These are phyloP conservation scores for Quillaja saponaria DNA, from an alignment of 306 rosid genomes.

Conservation along the genomic window DNA sequence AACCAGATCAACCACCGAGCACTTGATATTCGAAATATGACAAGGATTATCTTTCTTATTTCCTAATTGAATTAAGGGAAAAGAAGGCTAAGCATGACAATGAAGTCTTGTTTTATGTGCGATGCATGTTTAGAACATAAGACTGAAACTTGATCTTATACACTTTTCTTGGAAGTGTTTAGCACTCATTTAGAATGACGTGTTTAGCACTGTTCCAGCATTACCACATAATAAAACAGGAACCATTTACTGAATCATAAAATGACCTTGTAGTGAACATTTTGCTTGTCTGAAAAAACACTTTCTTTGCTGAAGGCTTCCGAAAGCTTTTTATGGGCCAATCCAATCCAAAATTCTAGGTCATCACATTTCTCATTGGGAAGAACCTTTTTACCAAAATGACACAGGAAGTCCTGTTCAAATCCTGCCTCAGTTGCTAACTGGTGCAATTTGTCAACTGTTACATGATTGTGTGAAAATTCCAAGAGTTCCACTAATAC, in stretches of 20 bases:
- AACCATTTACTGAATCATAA: constrained; percentile 28
- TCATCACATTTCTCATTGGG: constrained; percentile 60
- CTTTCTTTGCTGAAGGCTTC: constrained; percentile 47
- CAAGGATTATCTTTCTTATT: constrained; percentile 3
- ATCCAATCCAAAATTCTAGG: constrained; percentile 68
- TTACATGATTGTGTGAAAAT: constrained; percentile 50
- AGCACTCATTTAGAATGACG: neutral
- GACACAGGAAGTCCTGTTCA: constrained; percentile 51
- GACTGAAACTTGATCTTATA: constrained; percentile 8
- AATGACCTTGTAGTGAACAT: constrained; percentile 50
- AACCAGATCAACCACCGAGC: neutral
- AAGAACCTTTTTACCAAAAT: constrained; percentile 62
- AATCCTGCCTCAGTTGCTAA: constrained; percentile 70
- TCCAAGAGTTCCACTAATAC: constrained; percentile 62
- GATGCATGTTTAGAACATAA: neutral
- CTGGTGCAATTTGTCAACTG: constrained; percentile 59
- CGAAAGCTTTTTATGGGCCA: constrained; percentile 62
- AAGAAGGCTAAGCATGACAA: neutral
- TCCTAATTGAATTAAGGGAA: constrained; percentile 2
- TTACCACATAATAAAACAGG: neutral
- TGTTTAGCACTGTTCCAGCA: constrained; percentile 15
- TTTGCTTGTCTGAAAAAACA: constrained; percentile 36
- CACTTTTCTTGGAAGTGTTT: constrained; percentile 6
- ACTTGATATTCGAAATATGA: constrained; percentile 1
- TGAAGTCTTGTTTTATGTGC: constrained; percentile 7